Evolutionary conservation across 2,329 filamentous ascomycete genomes (phyloP), one percentile per base, ranked within the genome.

Genomic region (Bipolaris zeicola): DNA sequence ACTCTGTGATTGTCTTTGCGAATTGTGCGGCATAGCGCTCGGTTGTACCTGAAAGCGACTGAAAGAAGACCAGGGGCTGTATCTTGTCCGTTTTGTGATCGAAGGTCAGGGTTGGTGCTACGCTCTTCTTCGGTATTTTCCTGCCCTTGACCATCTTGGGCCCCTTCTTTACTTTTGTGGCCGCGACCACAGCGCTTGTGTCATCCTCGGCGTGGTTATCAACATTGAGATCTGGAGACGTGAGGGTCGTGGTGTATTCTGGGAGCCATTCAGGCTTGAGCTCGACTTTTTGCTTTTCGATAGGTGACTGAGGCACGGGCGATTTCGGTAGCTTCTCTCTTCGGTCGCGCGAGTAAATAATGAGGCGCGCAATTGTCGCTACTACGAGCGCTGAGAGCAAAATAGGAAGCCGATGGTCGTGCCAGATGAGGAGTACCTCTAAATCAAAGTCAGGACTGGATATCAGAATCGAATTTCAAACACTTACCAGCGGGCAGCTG

Each of bases 31-130:
- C 89, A 56, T 88, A 86, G 67, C 85, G 88, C 72, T 94, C 88
- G 1, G 93, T 97, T 31, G 87, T 90, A 3, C 89, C 91, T 3
- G 91, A 96, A 54, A 98, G 81, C 0, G 93, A 96, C 2, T 92
- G 94, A 79, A 90, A 98, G 79, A 97, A 98, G 31, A 97, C 78
- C 14, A 96, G 76, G 2, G 90, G 84, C 71, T 94, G 89, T 52
- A 92, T 82, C 47, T 81, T 83, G 24, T 79, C 67, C 43, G 63
- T 66, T 39, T 63, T 62, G 53, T 68, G 64, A 55, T 75, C 60
- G 62, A 72, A 68, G 36, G 44, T 63, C 8, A 66, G 24, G 6
- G 47, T 58, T 7, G 67, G 61, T 24, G 62, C 60, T 6, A 57
- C 44, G 4, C 43, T 26, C 53, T 71, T 65, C 52, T 67, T 71